These are phyloP conservation scores for Silene conica DNA, from an alignment of 148 eudicot genomes.

Conservation along the genomic window DNA sequence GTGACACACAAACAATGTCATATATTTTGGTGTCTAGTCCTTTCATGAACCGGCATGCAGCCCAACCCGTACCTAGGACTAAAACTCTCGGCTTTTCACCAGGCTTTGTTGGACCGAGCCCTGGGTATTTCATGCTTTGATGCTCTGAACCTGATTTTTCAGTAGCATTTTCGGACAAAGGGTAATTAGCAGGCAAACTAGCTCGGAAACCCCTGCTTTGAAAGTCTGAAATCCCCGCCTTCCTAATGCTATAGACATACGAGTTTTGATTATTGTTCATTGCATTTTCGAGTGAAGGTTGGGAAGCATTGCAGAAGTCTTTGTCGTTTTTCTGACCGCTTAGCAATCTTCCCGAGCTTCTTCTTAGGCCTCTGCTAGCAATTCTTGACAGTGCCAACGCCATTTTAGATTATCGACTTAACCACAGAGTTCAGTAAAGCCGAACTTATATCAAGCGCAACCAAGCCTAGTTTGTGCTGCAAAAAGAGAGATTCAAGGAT, in stretches of 20 bases:
- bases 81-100: constrained; percentile 83
- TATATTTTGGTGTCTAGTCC: constrained; percentile 65
- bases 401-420: constrained; percentile 27
- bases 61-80: constrained; percentile 92
- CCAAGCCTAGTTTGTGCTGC: constrained; percentile 6
- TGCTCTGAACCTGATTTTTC: constrained; percentile 41
- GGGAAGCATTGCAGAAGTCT: constrained; percentile 10
- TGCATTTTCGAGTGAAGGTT: constrained; percentile 25
- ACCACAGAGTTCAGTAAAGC: too few species aligned
- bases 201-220: constrained; percentile 45
- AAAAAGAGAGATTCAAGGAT: background rate
- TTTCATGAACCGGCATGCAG: constrained; percentile 79
- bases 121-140: constrained; percentile 41
- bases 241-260: constrained; percentile 21
- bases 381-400: constrained; percentile 64
- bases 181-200: constrained; percentile 33
- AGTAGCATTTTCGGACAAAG: constrained; percentile 33
- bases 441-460: background rate
- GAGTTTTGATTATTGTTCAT: constrained; percentile 15
- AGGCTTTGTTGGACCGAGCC: constrained; percentile 63
- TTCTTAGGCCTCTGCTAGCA: constrained; percentile 50
- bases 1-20: constrained; percentile 86
- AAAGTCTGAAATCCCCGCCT: constrained; percentile 18
- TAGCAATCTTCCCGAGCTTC: constrained; percentile 38
- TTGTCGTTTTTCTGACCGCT: constrained; percentile 12